Base-by-base conservation (phyloP, 345 rosid species). In the Leavenworthia alabamica region DNA sequence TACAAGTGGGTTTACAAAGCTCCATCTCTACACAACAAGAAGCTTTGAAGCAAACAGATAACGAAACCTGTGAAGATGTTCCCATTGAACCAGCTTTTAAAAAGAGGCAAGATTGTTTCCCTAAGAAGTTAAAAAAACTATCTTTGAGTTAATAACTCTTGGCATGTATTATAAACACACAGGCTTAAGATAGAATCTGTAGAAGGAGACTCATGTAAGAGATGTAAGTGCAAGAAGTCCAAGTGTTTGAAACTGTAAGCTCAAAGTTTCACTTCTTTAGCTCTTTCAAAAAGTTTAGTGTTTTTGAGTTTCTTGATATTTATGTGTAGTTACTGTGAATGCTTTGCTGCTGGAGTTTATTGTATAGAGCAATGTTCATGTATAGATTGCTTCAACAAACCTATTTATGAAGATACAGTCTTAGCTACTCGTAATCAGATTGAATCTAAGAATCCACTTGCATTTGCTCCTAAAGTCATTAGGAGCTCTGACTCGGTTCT, bases 231-330 rank as follows among this genome's bases (percentile, higher is more conserved):
- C 72, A 89, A 87, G 74, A 93, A 87, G 55, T 87, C 97, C 7
- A 89, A 84, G 80, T 93, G 99, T 69, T 77, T 93, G 83, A 93
- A 93, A 76, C 99, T 93, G 99, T 89, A n/a, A 83, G 99, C 79
- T 80, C 8, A 28, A n/a, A 9, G 22, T 42, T 41, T 2, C 17
- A 24, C 13, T 20, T 45, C 2, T 35, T 60, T 23, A 7, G 26
- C 3, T 29, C 11, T 33, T 43, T 1, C 23, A 36, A 17, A 19
- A 24, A 5, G 20, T 53, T 35, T 52, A 11, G 40, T 29, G 40
- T n/a, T 44, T 35, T 31, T 66, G 63, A 66, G 51, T 51, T 6
- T 58, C 29, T n/a, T 44, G 62, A 35, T 49, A 16, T n/a, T 24
- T 32, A 12, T 55, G 31, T 54, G 73, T 26, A 73, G 68, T 31